Conservation (phyloP, 768 basidiomycete genomes). For the Pulveroboletus sp. region DNA sequence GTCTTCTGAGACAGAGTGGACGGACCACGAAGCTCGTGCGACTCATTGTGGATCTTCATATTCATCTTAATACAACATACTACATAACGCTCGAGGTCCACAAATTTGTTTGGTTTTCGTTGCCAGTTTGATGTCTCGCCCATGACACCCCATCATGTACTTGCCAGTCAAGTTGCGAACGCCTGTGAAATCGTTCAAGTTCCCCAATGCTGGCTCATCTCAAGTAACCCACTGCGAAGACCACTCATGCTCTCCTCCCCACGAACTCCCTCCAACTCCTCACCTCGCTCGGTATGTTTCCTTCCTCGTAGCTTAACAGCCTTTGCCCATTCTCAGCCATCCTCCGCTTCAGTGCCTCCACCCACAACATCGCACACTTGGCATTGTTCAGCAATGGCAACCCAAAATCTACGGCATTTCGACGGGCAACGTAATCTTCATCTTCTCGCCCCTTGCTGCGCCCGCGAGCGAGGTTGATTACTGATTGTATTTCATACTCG, state of each 20-base stretch:
- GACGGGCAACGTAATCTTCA: conserved; percentile 95
- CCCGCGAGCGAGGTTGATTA: conserved; percentile 85
- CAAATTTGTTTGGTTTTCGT: too few species aligned
- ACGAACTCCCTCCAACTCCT: conserved; percentile 90
- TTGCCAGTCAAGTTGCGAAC: neutral
- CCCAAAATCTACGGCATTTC: conserved; percentile 96
- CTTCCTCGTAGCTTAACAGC: conserved; percentile 75
- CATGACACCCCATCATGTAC: too few species aligned
- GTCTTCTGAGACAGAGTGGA: too few species aligned
- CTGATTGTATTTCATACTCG: conserved; percentile 90
- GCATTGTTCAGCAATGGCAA: conserved; percentile 88
- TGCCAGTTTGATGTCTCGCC: too few species aligned
- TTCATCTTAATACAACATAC: too few species aligned
- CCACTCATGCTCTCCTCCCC: conserved; percentile 52
- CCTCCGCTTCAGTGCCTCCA: conserved; percentile 81
- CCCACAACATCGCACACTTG: conserved; percentile 83
- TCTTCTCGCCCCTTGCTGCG: conserved; percentile 75
- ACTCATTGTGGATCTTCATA: too few species aligned
- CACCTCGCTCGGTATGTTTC: conserved; percentile 86
- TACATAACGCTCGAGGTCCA: too few species aligned
- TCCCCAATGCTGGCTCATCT: neutral
- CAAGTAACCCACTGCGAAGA: neutral
- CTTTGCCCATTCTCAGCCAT: conserved; percentile 66
- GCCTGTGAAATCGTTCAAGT: neutral
- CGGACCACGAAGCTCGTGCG: too few species aligned